Evolutionary conservation across 2,329 filamentous ascomycete species (phyloP), one percentile per base, ranked within the genome.

Genomic region (Thelonectria blattea): DNA sequence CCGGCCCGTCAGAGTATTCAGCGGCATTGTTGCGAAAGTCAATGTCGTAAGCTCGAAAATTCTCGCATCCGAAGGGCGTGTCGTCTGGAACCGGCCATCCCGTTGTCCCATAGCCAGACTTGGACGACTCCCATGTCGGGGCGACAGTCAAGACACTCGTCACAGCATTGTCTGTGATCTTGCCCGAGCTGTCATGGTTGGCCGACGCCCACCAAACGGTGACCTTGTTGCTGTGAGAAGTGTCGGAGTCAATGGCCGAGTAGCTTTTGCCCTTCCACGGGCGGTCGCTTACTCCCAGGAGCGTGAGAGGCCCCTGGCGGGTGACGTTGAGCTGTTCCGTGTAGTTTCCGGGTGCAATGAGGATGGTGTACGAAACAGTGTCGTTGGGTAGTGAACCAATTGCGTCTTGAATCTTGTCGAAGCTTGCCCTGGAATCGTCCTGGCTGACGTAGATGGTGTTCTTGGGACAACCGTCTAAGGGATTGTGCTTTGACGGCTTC

Each of bases 21-120:
- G 78, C 74, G 63, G 80, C 87, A 52, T 84, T 79, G 66, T 90
- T 90, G 39, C 82, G 76, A 65, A 90, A 85, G 69, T 90, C 83
- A 41, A 90, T 75, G 68, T 90, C 89, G 73, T 91, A 90, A 0
- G 82, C 85, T 9, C 87, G 79, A 72, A 91, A 90, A 69, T 90
- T 82, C 1, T 66, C 71, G 68, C 83, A 88, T 3, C 88, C 88
- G 62, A 89, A 89, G 0, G 87, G 86, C 0, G 88, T 90, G 48
- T 78, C 81, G 0, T 73, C 78, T 0, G 87, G 85, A 0, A 91
- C 86, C 0, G 85, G 74, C 66, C 82, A 87, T 0, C 88, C 88
- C 0, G 85, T 87, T 0, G 88, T 80, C 0, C 88, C 88, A 4
- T 80, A 77, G 5, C 88, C 88, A 0, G 87, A 89, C 20, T 87